These are phyloP conservation scores for Nannochloropsis salina DNA, from an alignment of 108 stramenopile genomes.

Conservation along the genomic window DNA sequence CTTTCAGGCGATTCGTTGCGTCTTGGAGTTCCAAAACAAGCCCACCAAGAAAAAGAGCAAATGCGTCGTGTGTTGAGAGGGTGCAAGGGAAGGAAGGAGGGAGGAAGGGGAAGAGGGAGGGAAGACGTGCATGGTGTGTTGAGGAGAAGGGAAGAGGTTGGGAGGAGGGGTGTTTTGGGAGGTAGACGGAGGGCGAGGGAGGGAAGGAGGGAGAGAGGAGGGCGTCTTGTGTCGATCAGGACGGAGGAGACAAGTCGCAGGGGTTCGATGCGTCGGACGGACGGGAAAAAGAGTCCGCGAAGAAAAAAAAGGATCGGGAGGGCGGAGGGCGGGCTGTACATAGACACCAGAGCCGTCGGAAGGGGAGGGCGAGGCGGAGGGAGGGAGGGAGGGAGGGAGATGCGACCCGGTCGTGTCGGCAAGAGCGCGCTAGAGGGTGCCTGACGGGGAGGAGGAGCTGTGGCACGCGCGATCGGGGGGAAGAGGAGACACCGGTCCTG, in stretches of 20 bases:
- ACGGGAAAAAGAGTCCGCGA: not conserved
- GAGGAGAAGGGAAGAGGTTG: too few relatives aligned
- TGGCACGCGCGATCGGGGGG: too few relatives aligned
- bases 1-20: constrained; percentile 49
- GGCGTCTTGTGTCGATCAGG: too few relatives aligned
- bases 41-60: constrained; percentile 39
- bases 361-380: not conserved
- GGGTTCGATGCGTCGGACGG: not conserved
- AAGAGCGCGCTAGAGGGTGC: too few relatives aligned
- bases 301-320: not conserved
- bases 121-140: not conserved
- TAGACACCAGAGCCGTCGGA: not conserved
- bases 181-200: not conserved
- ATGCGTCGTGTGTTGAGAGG: not conserved
- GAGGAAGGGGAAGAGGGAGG: not conserved
- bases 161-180: not conserved
- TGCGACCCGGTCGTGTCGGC: too few relatives aligned
- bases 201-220: constrained; percentile 2
- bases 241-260: too few relatives aligned
- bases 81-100: not conserved
- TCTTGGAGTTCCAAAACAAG: constrained; percentile 44
- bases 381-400: not conserved
- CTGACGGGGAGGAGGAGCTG: too few relatives aligned
- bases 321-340: not conserved
- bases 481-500: too few relatives aligned